Evolutionary conservation across 192 early-diverging fungal species (phyloP).

Genomic region (Coemansia nantahalensis): DNA sequence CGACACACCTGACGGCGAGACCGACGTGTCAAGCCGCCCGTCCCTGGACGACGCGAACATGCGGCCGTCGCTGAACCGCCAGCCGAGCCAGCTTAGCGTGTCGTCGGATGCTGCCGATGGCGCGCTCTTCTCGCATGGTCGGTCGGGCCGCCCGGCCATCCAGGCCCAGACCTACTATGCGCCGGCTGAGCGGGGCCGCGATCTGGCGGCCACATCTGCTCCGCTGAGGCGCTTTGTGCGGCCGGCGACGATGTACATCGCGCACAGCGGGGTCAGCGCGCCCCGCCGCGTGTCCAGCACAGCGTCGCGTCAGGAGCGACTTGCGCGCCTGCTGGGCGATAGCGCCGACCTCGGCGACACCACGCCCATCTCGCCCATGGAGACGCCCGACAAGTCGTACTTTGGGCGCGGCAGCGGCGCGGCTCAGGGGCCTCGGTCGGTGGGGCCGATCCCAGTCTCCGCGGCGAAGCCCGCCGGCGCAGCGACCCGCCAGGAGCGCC

Average conservation of each 20-base stretch:
- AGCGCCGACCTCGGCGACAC: slow-evolving; percentile 33
- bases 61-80: slow-evolving; percentile 34
- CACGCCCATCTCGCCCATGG: slow-evolving; percentile 32
- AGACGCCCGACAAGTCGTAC: slow-evolving; percentile 12
- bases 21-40: slow-evolving; percentile 38
- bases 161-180: slow-evolving; percentile 27
- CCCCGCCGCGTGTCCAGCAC: slow-evolving; percentile 28
- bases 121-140: slow-evolving; percentile 6
- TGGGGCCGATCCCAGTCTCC: slow-evolving; percentile 12
- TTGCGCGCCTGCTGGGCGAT: slow-evolving; percentile 35
- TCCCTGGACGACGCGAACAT: slow-evolving; percentile 41
- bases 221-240: slow-evolving; percentile 16
- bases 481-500: neutral
- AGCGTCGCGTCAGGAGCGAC: slow-evolving; percentile 38
- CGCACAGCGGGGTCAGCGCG: slow-evolving; percentile 11
- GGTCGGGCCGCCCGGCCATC: slow-evolving; percentile 30
- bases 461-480: slow-evolving; percentile 16
- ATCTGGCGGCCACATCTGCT: neutral
- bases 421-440: neutral
- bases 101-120: slow-evolving; percentile 34
- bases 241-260: slow-evolving; percentile 42
- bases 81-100: slow-evolving; percentile 41
- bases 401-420: slow-evolving; percentile 9
- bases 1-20: slow-evolving; percentile 31
- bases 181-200: slow-evolving; percentile 4